Conservation (phyloP, 2,329 filamentous ascomycete species). For the Colletotrichum spaethianum region DNA sequence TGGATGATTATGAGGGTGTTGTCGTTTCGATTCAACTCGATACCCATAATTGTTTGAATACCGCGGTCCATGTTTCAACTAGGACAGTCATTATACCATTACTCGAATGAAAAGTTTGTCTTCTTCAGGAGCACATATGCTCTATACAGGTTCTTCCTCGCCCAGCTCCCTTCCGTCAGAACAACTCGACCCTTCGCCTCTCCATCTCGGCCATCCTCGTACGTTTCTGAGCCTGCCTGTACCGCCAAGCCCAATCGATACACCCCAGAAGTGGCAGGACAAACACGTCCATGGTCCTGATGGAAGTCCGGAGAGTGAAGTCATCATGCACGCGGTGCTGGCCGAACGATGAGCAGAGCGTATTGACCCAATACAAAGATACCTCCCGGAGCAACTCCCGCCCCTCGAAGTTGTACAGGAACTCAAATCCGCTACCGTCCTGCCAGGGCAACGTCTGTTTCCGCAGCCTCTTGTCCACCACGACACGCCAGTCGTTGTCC, state of each 20-base stretch:
- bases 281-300: slow-evolving; percentile 30
- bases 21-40: slow-evolving; percentile 39
- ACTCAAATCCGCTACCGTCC: slow-evolving; percentile 34
- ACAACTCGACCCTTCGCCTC: not conserved
- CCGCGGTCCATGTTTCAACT: slow-evolving; percentile 22
- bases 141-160: not conserved
- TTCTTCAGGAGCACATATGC: not conserved
- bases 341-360: slow-evolving; percentile 31
- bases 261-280: slow-evolving; percentile 30
- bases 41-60: slow-evolving; percentile 21
- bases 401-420: slow-evolving; percentile 34
- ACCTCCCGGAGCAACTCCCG: slow-evolving; percentile 32
- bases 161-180: not conserved
- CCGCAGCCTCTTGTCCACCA: slow-evolving; percentile 16
- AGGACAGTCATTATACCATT: slow-evolving; percentile 6
- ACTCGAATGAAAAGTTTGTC: not conserved
- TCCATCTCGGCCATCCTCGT: not conserved
- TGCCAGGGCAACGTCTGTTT: slow-evolving; percentile 29
- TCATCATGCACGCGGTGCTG: slow-evolving; percentile 31
- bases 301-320: slow-evolving; percentile 31
- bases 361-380: slow-evolving; percentile 32
- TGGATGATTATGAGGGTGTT: not conserved
- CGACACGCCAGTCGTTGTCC: slow-evolving; percentile 24
- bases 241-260: slow-evolving; percentile 38
- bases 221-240: slow-evolving; percentile 17